A percentile compares a stretch with the other conserved stretches of the same genome.
phyloP scores from a whole-genome alignment of 2,329 filamentous ascomycete species.

The Grosmannia clavigera region DNA sequence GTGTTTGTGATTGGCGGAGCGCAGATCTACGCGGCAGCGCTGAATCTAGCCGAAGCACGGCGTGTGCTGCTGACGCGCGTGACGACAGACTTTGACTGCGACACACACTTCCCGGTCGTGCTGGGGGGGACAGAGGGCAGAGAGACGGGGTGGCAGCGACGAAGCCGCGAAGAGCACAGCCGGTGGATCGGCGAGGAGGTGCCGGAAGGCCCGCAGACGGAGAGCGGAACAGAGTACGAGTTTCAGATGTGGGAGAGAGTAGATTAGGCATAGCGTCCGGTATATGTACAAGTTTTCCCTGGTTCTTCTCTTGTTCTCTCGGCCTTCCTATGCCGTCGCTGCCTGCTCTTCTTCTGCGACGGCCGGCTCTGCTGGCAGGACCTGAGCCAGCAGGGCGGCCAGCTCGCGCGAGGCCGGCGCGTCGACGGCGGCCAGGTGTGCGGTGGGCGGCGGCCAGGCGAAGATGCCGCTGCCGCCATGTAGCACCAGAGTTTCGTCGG shows the following conservation, averaged over 20 bases:
- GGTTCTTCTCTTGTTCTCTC: no score
- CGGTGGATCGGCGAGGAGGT: slow-evolving; percentile 55
- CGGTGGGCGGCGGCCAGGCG: slow-evolving; percentile 24
- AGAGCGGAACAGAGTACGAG: slow-evolving; percentile 53
- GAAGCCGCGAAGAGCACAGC: slow-evolving; percentile 39
- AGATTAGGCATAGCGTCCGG: slow-evolving; percentile 7
- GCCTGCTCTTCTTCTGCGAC: background rate
- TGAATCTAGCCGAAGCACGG: slow-evolving; percentile 44
- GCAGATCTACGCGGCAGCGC: slow-evolving; percentile 66
- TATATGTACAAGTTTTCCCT: background rate
- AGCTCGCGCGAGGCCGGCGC: slow-evolving; percentile 26
- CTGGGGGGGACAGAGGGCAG: slow-evolving; percentile 24
- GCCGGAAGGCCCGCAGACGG: slow-evolving; percentile 42
- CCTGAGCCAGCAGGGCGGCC: slow-evolving; percentile 16
- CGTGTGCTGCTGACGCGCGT: slow-evolving; percentile 61
- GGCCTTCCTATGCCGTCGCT: background rate
- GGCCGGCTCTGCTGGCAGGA: background rate
- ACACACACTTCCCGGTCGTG: slow-evolving; percentile 58
- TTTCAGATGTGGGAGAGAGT: slow-evolving; percentile 63
- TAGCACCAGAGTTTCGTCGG: slow-evolving; percentile 28
- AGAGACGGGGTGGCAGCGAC: slow-evolving; percentile 39
- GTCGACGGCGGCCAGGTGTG: slow-evolving; percentile 27
- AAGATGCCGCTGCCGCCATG: slow-evolving; percentile 25
- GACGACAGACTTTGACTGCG: slow-evolving; percentile 58
- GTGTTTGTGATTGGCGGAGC: slow-evolving; percentile 85